phyloP scores from a whole-genome alignment of 2,329 filamentous ascomycete species.

The Dothideomycetidae sp. region DNA sequence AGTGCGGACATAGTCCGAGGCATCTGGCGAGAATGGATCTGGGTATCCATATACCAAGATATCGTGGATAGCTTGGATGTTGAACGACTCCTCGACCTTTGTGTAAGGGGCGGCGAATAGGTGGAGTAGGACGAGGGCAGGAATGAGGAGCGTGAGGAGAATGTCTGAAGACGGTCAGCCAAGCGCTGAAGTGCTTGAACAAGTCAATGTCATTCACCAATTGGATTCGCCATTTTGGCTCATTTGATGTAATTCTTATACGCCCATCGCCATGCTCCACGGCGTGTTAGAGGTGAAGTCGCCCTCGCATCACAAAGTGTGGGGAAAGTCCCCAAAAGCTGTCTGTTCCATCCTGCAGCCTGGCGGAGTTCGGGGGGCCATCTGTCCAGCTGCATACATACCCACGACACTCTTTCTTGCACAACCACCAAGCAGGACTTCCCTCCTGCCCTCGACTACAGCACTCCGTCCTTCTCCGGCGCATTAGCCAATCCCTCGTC shows the following conservation, averaged over 20 bases:
- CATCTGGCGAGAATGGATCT: constrained; percentile 14
- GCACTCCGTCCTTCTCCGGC: constrained; percentile 13
- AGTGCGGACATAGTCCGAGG: constrained; percentile 23
- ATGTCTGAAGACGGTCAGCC: constrained; percentile 27
- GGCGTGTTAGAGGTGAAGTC: too few species aligned
- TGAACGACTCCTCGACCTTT: constrained; percentile 98
- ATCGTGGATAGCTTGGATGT: constrained; percentile 86
- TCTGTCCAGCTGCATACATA: too few species aligned
- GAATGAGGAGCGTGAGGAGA: constrained; percentile 42
- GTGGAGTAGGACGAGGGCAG: constrained; percentile 29
- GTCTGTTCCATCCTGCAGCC: too few species aligned
- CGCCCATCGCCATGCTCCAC: too few species aligned
- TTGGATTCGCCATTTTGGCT: neutral
- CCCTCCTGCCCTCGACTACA: constrained; percentile 7
- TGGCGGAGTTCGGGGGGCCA: too few species aligned
- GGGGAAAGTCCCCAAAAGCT: too few species aligned
- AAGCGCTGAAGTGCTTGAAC: neutral
- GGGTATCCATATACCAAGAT: constrained; percentile 70
- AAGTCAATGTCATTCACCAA: neutral
- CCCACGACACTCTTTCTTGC: constrained; percentile 5
- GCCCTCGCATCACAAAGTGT: too few species aligned
- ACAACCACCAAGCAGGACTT: constrained; percentile 1
- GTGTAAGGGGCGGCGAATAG: constrained; percentile 59
- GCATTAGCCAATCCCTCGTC: too few species aligned
- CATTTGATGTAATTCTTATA: too few species aligned